A percentile compares a stretch with the other conserved stretches of the same genome.
phyloP scores from a whole-genome alignment of 352 stramenopile genomes.

The Pythium insidiosum region DNA sequence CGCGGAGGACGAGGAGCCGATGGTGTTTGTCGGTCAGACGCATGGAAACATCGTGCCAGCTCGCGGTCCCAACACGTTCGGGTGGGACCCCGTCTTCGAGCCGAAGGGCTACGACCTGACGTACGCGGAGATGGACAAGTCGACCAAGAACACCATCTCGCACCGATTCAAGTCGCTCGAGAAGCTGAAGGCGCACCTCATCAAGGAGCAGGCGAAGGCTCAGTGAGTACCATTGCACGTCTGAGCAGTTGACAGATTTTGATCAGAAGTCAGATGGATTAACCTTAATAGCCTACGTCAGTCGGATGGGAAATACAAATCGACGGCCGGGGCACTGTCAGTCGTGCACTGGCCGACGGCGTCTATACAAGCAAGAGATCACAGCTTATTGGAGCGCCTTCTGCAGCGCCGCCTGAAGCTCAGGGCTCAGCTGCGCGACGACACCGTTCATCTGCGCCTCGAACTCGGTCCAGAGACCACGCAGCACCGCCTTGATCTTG shows the following conservation, averaged over 20 bases:
- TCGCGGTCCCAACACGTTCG: slow-evolving; percentile 76
- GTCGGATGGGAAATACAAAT: no score
- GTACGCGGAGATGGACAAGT: slow-evolving; percentile 90
- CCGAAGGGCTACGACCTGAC: slow-evolving; percentile 75
- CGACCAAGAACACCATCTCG: slow-evolving; percentile 87
- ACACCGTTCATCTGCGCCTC: slow-evolving; percentile 77
- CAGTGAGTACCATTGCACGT: not conserved
- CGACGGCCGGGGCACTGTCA: no score
- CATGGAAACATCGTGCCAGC: slow-evolving; percentile 91
- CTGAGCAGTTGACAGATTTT: no score
- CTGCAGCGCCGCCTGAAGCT: slow-evolving; percentile 52
- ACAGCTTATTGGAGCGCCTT: slow-evolving; percentile 13
- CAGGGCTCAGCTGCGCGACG: slow-evolving; percentile 60
- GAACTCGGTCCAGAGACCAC: slow-evolving; percentile 53
- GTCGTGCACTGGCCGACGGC: no score
- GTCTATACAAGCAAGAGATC: no score
- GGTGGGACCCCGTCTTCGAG: slow-evolving; percentile 90
- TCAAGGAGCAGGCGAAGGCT: not conserved
- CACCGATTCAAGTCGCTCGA: slow-evolving; percentile 84
- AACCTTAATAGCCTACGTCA: no score
- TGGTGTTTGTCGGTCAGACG: slow-evolving; percentile 92
- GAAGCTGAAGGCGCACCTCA: slow-evolving; percentile 25
- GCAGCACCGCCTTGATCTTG: slow-evolving; percentile 65
- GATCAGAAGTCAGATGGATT: no score
- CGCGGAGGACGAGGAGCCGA: slow-evolving; percentile 55